Percentiles rank a stretch among this genome's conserved stretches.
phyloP scores from a whole-genome alignment of 306 rosid species.

The Cicer chorassanicum region DNA sequence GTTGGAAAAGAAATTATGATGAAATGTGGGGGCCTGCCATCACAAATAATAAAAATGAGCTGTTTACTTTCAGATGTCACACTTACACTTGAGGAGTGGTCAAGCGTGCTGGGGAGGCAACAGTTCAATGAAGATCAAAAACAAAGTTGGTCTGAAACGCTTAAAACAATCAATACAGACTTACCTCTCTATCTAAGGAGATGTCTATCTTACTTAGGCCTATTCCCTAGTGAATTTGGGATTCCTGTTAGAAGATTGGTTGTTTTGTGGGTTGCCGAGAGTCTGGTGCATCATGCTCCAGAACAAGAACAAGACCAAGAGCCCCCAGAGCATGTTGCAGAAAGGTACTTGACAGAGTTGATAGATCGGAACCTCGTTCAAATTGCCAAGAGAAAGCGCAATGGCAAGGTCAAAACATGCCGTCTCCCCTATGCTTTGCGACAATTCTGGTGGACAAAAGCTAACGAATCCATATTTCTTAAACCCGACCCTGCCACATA shows the following conservation, averaged over 20 bases:
- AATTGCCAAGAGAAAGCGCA: constrained; percentile 33
- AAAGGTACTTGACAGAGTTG: constrained; percentile 35
- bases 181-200: background rate
- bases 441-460: constrained; percentile 13
- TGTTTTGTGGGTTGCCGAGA: constrained; percentile 51
- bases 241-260: constrained; percentile 50
- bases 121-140: background rate
- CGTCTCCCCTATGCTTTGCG: constrained; percentile 28
- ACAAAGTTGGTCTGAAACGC: background rate
- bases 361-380: constrained; percentile 41
- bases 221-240: constrained; percentile 42
- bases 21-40: constrained; percentile 46
- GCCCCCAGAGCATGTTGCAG: constrained; percentile 40
- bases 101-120: background rate
- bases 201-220: constrained; percentile 29
- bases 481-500: background rate
- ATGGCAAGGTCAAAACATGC: constrained; percentile 47
- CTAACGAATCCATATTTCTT: background rate
- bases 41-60: constrained; percentile 12
- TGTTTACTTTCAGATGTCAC: constrained; percentile 15
- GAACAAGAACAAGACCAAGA: background rate
- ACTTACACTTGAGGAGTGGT: background rate
- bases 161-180: background rate
- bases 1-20: background rate
- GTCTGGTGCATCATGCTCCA: background rate